Percentiles rank a stretch among this genome's conserved stretches.
Conservation (phyloP, 352 stramenopile species). For the Phytophthora multivora region DNA sequence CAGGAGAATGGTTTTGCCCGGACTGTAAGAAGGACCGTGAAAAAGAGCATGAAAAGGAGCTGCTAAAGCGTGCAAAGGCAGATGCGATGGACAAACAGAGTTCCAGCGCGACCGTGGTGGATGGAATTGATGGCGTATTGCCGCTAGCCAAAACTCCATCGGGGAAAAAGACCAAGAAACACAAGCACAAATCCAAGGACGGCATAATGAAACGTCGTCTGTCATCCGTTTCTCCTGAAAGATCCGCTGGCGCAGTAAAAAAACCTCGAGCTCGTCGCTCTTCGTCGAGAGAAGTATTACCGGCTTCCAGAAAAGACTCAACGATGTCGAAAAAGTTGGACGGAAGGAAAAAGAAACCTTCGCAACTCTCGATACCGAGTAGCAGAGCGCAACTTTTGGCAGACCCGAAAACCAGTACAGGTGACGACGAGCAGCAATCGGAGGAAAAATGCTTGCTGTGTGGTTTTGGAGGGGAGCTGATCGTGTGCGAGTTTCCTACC, state of each 20-base stretch:
- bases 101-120: constrained; percentile 12
- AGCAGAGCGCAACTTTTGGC: constrained; percentile 37
- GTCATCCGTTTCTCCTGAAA: constrained; percentile 48
- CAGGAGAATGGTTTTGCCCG: constrained; percentile 82
- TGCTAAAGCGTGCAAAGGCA: constrained; percentile 30
- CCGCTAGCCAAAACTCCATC: constrained; percentile 18
- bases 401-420: constrained; percentile 38
- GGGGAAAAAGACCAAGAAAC: constrained; percentile 56
- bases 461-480: constrained; percentile 78
- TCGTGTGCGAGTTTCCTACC: constrained; percentile 80
- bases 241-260: constrained; percentile 39
- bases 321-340: constrained; percentile 43
- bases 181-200: constrained; percentile 65
- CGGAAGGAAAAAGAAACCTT: constrained; percentile 43
- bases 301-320: constrained; percentile 32
- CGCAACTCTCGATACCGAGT: constrained; percentile 45
- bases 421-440: constrained; percentile 52
- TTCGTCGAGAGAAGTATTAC: constrained; percentile 51
- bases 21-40: constrained; percentile 58
- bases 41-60: constrained; percentile 52
- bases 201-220: constrained; percentile 63
- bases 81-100: constrained; percentile 31
- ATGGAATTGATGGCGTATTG: constrained; percentile 20
- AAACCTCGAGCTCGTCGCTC: constrained; percentile 48
- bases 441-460: constrained; percentile 86